Base-by-base conservation (phyloP, 2,329 filamentous ascomycete species). In the Colletotrichum tabaci region DNA sequence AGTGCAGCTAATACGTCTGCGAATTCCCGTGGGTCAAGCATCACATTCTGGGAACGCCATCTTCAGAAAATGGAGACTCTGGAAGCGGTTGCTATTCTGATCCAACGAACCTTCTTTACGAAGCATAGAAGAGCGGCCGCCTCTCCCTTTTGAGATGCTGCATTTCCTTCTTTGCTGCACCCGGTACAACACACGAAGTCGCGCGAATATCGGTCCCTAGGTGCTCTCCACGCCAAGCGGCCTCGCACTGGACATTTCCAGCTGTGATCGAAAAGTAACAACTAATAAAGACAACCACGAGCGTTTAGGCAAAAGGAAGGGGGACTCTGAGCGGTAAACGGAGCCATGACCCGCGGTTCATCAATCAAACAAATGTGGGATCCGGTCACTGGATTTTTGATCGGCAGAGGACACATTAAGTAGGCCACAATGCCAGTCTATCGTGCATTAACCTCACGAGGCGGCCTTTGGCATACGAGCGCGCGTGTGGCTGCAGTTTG, bases 331-430 rank as follows among this genome's bases (percentile, higher is more conserved):
- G 23, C 40, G 38, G 46, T 38, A 47, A 42, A 40, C n/a, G 55
- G 21, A 56, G 42, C 52, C 40, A 62, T 35, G 35, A 23, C n/a
- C 30, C 58, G 30, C 30, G 1, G 30, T 35, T 35, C 8, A 8
- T 35, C 30, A 9, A 53, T 63, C 21, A 49, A 18, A 67, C n/a
- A 67, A 46, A 44, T 52, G 50, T 57, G 68, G 57, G 44, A 57
- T 64, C 65, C 26, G 46, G 66, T 60, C 52, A 52, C 44, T 56
- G 57, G 44, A 61, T 56, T 63, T 52, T 57, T 67, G 57, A 63
- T 53, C 58, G 58, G 58, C 50, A 47, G 21, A 57, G 8, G 30
- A 57, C n/a, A 61, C 13, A 35, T 63, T n/a, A 15, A 30, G 38
- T 47, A 61, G 12, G 18, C 49, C 38, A 46, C 21, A 57, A 26